These are phyloP conservation scores for Rhodotorula sp. DNA, from an alignment of 1,284 basidiomycete species.

Conservation along the genomic window DNA sequence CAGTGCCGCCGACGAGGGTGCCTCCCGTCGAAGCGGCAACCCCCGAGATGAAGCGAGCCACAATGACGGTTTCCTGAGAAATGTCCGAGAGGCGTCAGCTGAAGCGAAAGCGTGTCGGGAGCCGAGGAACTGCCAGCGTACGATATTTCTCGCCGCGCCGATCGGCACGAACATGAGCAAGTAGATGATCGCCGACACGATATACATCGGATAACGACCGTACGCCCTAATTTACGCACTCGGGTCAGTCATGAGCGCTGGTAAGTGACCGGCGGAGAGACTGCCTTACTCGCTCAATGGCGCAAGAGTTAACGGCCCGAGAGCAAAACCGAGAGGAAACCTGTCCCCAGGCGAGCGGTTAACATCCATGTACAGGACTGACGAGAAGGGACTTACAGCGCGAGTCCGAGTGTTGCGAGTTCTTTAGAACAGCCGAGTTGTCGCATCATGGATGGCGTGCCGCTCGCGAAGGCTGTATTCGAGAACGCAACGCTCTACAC, in stretches of 20 bases:
- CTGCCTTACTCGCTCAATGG: conserved; percentile 25
- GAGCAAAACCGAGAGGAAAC: conserved; percentile 37
- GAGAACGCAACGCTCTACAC: conserved; percentile 14
- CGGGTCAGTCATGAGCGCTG: not conserved
- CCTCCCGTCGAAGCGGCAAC: conserved; percentile 62
- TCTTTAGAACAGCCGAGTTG: conserved; percentile 26
- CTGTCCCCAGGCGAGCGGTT: not conserved
- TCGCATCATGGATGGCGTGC: conserved; percentile 24
- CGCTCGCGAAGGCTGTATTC: conserved; percentile 30
- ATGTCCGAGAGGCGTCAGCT: not conserved
- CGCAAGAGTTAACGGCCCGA: conserved; percentile 27
- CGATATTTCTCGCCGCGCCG: conserved; percentile 63
- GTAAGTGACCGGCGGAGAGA: too few relatives aligned
- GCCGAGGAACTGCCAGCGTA: conserved; percentile 34
- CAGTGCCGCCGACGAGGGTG: conserved; percentile 49
- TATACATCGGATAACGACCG: conserved; percentile 51
- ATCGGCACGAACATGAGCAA: conserved; percentile 64
- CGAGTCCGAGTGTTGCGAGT: conserved; percentile 29
- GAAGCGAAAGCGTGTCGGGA: not conserved
- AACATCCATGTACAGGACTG: not conserved
- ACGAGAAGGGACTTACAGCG: conserved; percentile 9
- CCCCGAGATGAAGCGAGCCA: conserved; percentile 65
- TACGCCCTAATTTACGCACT: not conserved
- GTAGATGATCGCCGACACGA: conserved; percentile 57
- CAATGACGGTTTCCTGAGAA: conserved; percentile 55